Evolutionary conservation across 768 basidiomycete species (phyloP).

Genomic region (Tylopilus sp.): DNA sequence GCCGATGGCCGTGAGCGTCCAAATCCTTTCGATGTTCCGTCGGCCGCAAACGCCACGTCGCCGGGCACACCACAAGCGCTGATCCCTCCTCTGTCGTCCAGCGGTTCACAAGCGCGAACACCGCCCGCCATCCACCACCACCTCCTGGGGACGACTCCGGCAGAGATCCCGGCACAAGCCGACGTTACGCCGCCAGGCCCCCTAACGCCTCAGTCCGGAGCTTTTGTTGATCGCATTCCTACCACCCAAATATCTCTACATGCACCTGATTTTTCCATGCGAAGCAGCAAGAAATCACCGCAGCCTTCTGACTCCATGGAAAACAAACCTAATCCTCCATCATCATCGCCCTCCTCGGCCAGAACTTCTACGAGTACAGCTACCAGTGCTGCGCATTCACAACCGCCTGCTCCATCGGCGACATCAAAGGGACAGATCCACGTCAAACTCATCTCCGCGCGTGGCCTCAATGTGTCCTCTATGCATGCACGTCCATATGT

Average conservation of each 20-base stretch:
- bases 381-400: slow-evolving; percentile 16
- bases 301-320: slow-evolving; percentile 32
- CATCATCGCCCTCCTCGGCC: slow-evolving; percentile 40
- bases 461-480: slow-evolving; percentile 72
- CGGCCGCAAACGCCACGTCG: slow-evolving; percentile 28
- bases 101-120: slow-evolving; percentile 13
- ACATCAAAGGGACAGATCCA: slow-evolving; percentile 75
- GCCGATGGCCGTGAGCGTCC: slow-evolving; percentile 41
- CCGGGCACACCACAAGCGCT: slow-evolving; percentile 1
- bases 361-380: slow-evolving; percentile 31
- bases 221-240: slow-evolving; percentile 50
- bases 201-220: slow-evolving; percentile 45
- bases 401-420: slow-evolving; percentile 31
- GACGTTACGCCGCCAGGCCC: slow-evolving; percentile 43
- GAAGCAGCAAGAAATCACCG: slow-evolving; percentile 45
- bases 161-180: slow-evolving; percentile 24
- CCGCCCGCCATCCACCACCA: slow-evolving; percentile 29
- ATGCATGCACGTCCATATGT: slow-evolving; percentile 77
- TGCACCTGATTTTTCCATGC: slow-evolving; percentile 84
- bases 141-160: slow-evolving; percentile 23
- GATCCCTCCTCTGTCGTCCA: background rate
- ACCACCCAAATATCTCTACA: slow-evolving; percentile 71
- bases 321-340: slow-evolving; percentile 37
- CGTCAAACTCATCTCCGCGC: slow-evolving; percentile 93
- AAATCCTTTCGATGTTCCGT: slow-evolving; percentile 62